phyloP scores from a whole-genome alignment of 2,329 filamentous ascomycete genomes.

The Cordyceps tenuipes region DNA sequence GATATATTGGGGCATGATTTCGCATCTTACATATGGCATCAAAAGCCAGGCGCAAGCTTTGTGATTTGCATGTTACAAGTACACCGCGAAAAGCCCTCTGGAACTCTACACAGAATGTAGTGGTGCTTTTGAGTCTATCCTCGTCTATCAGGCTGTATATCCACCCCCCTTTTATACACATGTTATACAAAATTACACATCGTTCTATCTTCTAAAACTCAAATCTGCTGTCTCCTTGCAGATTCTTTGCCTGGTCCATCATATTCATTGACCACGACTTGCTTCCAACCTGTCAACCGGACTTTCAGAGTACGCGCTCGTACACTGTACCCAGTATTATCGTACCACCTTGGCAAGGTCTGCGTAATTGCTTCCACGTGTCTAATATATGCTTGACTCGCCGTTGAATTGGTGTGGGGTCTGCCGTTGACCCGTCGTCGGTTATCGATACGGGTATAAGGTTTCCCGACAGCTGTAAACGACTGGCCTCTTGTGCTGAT shows the following conservation, averaged over 20 bases:
- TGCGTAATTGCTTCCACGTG: not conserved
- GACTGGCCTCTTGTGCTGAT: not conserved
- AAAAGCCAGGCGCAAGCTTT: not conserved
- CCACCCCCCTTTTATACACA: not conserved
- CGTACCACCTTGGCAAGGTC: not conserved
- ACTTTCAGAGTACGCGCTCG: not conserved
- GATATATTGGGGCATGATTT: not conserved
- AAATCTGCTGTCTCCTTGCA: not conserved
- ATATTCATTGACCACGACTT: not conserved
- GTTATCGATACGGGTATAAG: not conserved
- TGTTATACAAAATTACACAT: conserved; percentile 2
- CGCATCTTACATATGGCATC: not conserved
- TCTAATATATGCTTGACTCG: conserved; percentile 4
- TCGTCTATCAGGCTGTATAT: conserved; percentile 3
- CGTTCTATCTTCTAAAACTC: not conserved
- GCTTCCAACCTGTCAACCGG: not conserved
- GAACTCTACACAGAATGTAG: not conserved
- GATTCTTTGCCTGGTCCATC: not conserved
- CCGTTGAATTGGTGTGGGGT: not conserved
- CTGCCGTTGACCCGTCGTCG: not conserved
- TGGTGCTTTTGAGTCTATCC: conserved; percentile 10
- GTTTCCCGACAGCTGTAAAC: not conserved
- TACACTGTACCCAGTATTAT: not conserved
- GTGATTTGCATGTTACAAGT: not conserved
- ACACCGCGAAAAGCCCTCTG: not conserved